Base-by-base conservation (phyloP, 495 filamentous ascomycete genomes). In the Aspergillus heteromorphus region DNA sequence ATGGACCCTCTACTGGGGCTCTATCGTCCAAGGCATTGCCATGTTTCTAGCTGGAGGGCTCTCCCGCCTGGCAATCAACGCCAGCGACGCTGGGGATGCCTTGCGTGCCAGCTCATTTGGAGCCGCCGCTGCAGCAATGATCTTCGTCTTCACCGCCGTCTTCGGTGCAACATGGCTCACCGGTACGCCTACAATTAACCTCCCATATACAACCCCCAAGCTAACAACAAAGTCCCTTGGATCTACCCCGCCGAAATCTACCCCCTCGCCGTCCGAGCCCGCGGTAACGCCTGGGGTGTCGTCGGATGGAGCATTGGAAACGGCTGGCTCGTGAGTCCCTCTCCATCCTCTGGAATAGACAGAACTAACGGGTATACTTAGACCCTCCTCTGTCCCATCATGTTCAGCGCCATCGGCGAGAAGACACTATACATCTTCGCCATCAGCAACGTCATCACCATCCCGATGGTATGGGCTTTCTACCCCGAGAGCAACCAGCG, bases 81-180 rank as follows among this genome's bases (percentile, higher is more conserved):
- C 79, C 19, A 71, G 71, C 2, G 74, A 70, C 14, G 73, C 66
- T 58, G 55, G 69, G 57, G 53, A 79, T 59, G 48, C 66, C 57
- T 67, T 68, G 8, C 67, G 72, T 25, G 78, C 82, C 3, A 74
- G 65, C 25, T 76, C 74, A 2, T 84, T 79, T 52, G 83, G 84
- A 45, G 81, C 78, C 0, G 85, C 82, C 0, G 84, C 84, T 0
- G 83, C 81, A 0, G 80, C 79, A 21, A 84, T 89, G 72, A 81
- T 88, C 20, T 87, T 86, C 66, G 73, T 89, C 23, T 88, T 83
- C 62, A 87, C 85, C 4, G 77, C 77, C 5, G 74, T 85, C 0
- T 89, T 89, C 55, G 84, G 85, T 21, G 85, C 85, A 0, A 86
- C 86, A 1, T 89, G 86, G 86, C 65, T 89, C 10, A 87, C 83